phyloP scores from a whole-genome alignment of 78 protist species.

The Isochrysis galbana region DNA sequence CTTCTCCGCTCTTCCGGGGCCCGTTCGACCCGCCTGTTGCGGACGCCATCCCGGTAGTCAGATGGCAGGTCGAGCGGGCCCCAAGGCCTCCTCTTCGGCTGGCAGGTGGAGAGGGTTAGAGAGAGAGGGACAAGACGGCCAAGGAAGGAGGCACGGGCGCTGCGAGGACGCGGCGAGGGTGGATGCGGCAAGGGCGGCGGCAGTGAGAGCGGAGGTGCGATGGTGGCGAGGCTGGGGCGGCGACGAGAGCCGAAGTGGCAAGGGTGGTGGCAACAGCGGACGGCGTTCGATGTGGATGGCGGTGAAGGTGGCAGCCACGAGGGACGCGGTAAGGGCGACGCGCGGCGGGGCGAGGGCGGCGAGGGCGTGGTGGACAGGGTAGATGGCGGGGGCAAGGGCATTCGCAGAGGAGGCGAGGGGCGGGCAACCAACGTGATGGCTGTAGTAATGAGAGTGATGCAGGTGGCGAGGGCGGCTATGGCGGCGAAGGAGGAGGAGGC shows the following conservation, averaged over 20 bases:
- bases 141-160: not conserved
- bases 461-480: not conserved
- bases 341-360: not conserved
- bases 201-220: not conserved
- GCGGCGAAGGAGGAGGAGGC: not conserved
- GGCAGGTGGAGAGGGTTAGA: not conserved
- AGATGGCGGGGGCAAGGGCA: not conserved
- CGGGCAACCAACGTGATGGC: not conserved
- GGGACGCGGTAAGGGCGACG: not conserved
- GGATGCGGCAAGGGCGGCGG: not conserved
- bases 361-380: not conserved
- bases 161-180: not conserved
- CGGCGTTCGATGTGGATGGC: not conserved
- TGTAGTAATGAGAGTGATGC: not conserved
- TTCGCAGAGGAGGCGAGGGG: not conserved
- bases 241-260: not conserved
- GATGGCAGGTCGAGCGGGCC: too few relatives aligned
- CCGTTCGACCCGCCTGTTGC: too few relatives aligned
- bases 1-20: too few relatives aligned
- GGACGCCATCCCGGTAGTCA: too few relatives aligned
- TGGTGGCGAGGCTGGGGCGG: not conserved
- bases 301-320: not conserved
- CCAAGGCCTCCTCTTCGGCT: too few relatives aligned
- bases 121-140: not conserved
- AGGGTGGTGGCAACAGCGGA: not conserved